Base-by-base conservation (phyloP, 148 eudicot genomes). In the Rhododendron ovatum region DNA sequence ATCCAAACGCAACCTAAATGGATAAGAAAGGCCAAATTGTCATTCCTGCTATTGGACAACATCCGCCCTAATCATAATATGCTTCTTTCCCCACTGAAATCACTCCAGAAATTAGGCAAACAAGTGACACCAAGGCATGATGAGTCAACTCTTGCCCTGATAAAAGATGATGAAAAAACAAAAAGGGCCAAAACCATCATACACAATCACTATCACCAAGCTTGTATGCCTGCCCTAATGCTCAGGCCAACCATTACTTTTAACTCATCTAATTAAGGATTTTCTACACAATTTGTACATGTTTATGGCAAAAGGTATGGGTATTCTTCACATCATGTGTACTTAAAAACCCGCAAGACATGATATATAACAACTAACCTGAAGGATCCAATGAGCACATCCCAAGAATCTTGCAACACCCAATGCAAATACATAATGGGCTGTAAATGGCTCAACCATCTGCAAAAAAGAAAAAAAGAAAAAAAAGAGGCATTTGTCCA, bases 371-470 rank as follows among this genome's bases (percentile, higher is more conserved):
- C 30, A 10, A 84, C 88, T 81, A 26, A 96, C 98, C 98, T 90
- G 89, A 88, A 95, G 85, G 35, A 95, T 92, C 98, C 98, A 95
- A 81, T 96, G 93, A 85, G 99, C 99, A 43, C 92, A 95, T 20
- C 94, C 92, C 41, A 96, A 82, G 88, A 95, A 95, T 89, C 96
- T 92, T 59, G 98, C 92, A 81, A 96, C 86, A 9, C 98, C 99
- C 30, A 96, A 80, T 65, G 98, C 98, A 89, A 96, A 96, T 75
- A 96, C 98, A 53, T 96, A 96, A 85, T 94, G 94, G 22, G 93
- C 94, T 0, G 99, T 94, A 78, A 94, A 95, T 47, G 99, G 98
- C 79, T 96, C 99, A 84, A 96, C 90, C 92, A 94, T 91, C 99
- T 96, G 93, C 61, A 0, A 13, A 61, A 83, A 61, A 83, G 87